Conservation (phyloP, 768 basidiomycete genomes). For the Lactifluus echinatus region DNA sequence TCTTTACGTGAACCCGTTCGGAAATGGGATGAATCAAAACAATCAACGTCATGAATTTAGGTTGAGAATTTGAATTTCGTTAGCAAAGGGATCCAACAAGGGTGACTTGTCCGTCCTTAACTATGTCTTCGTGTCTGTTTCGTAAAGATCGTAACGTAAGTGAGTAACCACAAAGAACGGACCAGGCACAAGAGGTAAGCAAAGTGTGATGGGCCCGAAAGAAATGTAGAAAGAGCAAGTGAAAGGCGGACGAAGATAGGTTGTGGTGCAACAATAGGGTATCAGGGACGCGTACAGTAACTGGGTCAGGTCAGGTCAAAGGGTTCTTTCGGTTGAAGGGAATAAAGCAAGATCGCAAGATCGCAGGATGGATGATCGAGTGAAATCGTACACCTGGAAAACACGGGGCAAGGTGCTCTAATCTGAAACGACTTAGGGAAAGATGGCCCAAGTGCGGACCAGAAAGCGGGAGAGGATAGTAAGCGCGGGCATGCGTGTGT, state of each 20-base stretch:
- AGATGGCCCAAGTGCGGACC: background rate
- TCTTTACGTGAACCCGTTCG: background rate
- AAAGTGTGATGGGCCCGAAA: no score
- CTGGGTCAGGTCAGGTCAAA: background rate
- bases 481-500: background rate
- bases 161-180: background rate
- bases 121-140: background rate
- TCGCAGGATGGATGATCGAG: background rate
- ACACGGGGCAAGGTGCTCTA: background rate
- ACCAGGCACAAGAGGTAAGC: background rate
- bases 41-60: no score
- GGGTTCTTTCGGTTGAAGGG: background rate
- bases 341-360: background rate
- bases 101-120: background rate
- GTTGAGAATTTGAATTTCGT: no score
- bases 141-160: slow-evolving; percentile 9
- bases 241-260: background rate
- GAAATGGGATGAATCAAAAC: no score
- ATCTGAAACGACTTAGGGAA: background rate
- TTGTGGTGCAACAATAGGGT: background rate
- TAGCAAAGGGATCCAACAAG: background rate
- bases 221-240: background rate
- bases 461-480: background rate
- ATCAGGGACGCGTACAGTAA: slow-evolving; percentile 3
- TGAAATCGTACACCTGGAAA: background rate